Base-by-base conservation (phyloP, 345 rosid species). In the Odontarrhena argentea region DNA sequence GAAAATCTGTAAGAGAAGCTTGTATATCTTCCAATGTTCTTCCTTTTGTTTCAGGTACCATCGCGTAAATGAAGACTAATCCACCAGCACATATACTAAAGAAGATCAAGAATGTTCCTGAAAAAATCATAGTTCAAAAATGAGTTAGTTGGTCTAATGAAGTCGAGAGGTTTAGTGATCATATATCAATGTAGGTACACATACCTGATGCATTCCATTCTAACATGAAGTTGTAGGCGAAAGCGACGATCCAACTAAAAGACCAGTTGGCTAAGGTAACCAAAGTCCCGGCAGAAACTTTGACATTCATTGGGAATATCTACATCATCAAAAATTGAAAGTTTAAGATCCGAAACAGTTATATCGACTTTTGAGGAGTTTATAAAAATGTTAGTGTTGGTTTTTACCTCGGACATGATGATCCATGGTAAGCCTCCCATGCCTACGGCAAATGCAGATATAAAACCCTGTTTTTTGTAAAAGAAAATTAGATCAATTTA, bases 31-130 rank as follows among this genome's bases (percentile, higher is more conserved):
- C 90, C 0, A 83, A 64, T 8, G 94, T 76, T 74, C 79, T 58
- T 30, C 88, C 90, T 68, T 82, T 85, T 1, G 88, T 87, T 69
- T 87, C 93, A 0, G 89, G 87, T 15, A 85, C 84, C 30, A 85
- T 37, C 46, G 75, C 82, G 15, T 75, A 84, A 22, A 84, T 48
- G 64, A 85, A 85, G 15, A 71, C 52, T 28, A 77, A 41, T 12
- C 68, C 74, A 3, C 45, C 63, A 1, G 45, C 75, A 3, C 77
- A 63, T 5, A 77, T 4, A 18, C 52, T 50, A 8, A 78, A 63
- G 69, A 70, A 84, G 13, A 84, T 67, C 71, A 87, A 85, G 67
- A 87, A 82, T 30, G 91, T 82, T 49, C 85, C 95, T 84, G 81
- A 10, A 56, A 48, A 44, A 1, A 60, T 15, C 28, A 60, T 13